These are phyloP conservation scores for Mortierella sp. DNA, from an alignment of 371 early-diverging fungal genomes.

Conservation along the genomic window DNA sequence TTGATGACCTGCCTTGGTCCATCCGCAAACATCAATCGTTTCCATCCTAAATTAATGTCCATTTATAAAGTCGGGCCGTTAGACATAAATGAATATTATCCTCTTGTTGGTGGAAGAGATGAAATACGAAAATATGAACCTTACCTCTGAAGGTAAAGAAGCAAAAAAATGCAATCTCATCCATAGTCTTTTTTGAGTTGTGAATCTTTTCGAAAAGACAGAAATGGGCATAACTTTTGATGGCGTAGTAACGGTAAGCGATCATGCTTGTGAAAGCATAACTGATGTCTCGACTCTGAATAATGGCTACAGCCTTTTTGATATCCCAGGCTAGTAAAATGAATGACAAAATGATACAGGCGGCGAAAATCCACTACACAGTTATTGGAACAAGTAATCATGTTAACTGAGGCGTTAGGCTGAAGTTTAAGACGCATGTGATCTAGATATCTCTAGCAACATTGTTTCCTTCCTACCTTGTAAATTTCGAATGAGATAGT, in stretches of 20 bases:
- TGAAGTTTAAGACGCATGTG: not conserved
- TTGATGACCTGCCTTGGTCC: constrained; percentile 86
- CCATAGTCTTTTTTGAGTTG: constrained; percentile 70
- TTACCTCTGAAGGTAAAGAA: constrained; percentile 83
- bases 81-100: not conserved
- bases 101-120: not conserved
- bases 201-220: constrained; percentile 86
- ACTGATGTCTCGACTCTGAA: constrained; percentile 80
- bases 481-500: constrained; percentile 40
- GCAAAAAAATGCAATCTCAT: constrained; percentile 85
- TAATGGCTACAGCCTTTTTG: constrained; percentile 74
- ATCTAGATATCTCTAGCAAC: too few species aligned
- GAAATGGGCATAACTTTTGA: constrained; percentile 77
- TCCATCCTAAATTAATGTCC: constrained; percentile 72
- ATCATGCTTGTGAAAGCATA: constrained; percentile 82
- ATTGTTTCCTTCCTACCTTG: constrained; percentile 18
- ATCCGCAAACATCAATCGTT: constrained; percentile 87
- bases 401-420: not conserved
- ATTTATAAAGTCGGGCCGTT: not conserved
- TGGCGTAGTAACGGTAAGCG: constrained; percentile 76
- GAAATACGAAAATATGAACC: not conserved
- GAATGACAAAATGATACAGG: constrained; percentile 78
- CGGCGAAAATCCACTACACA: constrained; percentile 72
- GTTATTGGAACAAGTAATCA: not conserved
- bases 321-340: constrained; percentile 80